phyloP scores from a whole-genome alignment of 2,329 filamentous ascomycete species.

The Cryphonectria parasitica region DNA sequence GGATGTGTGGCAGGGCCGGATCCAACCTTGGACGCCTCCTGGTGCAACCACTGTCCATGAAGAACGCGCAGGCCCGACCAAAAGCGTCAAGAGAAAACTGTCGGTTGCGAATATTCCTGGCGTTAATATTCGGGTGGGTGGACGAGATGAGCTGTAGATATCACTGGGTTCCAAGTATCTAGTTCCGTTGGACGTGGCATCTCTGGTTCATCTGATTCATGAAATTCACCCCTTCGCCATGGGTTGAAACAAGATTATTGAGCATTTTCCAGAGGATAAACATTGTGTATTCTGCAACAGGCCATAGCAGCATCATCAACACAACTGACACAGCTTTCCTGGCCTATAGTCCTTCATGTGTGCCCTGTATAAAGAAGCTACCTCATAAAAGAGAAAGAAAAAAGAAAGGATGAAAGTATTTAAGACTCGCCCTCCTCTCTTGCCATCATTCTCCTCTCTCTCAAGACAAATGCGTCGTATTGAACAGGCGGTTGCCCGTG shows the following conservation, averaged over 20 bases:
- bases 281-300: no score
- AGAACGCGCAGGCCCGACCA: slow-evolving; percentile 31
- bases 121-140: slow-evolving; percentile 33
- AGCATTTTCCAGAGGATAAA: no score
- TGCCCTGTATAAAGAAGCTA: no score
- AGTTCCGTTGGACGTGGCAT: not conserved
- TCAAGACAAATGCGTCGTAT: slow-evolving; percentile 1
- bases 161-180: not conserved
- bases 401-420: no score
- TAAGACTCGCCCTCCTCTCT: no score
- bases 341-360: no score
- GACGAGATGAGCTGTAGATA: slow-evolving; percentile 30
- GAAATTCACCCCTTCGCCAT: no score
- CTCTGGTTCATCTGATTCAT: not conserved
- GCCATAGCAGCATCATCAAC: no score
- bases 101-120: slow-evolving; percentile 30
- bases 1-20: slow-evolving; percentile 43
- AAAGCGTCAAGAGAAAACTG: slow-evolving; percentile 33
- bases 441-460: not conserved
- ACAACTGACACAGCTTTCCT: no score
- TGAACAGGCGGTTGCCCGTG: slow-evolving; percentile 5
- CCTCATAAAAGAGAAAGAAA: no score
- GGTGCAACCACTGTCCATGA: slow-evolving; percentile 35
- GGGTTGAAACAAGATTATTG: no score
- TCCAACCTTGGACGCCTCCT: slow-evolving; percentile 41